Conservation (phyloP, 139 green algal species). For the Chlorella sorokiniana region DNA sequence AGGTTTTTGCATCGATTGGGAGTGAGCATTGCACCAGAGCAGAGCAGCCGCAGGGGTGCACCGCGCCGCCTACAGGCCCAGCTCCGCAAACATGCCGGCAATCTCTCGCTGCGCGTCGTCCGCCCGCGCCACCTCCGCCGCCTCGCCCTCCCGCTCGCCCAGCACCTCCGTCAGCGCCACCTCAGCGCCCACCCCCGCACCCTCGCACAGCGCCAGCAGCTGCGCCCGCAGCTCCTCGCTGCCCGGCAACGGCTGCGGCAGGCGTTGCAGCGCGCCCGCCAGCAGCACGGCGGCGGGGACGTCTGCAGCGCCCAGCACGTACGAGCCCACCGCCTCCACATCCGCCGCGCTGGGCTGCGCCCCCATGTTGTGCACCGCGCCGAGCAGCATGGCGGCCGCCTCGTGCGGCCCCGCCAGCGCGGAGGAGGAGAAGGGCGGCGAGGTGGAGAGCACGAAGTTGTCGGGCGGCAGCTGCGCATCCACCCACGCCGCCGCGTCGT, state of each 20-base stretch:
- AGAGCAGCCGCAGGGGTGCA: too few species aligned
- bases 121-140: too few species aligned
- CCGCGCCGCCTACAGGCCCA: too few species aligned
- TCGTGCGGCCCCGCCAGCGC: not conserved
- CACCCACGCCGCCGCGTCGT: not conserved
- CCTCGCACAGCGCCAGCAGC: not conserved
- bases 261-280: not conserved
- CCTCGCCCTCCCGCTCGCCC: too few species aligned
- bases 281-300: not conserved
- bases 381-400: conserved; percentile 13
- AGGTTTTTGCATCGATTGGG: too few species aligned
- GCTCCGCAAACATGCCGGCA: too few species aligned
- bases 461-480: not conserved
- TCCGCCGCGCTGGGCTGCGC: not conserved
- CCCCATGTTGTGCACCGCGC: not conserved
- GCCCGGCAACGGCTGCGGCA: not conserved
- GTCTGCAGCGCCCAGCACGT: not conserved
- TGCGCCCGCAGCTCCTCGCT: not conserved
- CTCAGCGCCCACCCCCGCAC: not conserved
- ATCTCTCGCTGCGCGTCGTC: too few species aligned
- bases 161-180: not conserved
- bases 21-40: too few species aligned
- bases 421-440: not conserved
- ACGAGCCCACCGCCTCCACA: not conserved
- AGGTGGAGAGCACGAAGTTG: not conserved